These are phyloP conservation scores for Pichia sp. DNA, from an alignment of 1,139 yeast species.

Conservation along the genomic window DNA sequence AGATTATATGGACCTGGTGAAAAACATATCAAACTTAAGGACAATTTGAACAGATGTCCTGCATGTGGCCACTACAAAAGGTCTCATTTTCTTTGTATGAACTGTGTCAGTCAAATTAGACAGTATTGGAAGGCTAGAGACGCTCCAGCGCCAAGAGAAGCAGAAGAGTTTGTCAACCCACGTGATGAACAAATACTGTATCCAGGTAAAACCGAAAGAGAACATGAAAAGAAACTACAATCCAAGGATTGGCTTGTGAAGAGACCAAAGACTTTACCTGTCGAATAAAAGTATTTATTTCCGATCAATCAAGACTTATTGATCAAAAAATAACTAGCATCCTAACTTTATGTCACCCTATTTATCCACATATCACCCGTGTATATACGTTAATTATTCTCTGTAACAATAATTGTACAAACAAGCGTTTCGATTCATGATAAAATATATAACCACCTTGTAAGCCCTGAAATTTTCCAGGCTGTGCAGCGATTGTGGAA, in stretches of 20 bases:
- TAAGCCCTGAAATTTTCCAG: constrained; percentile 3
- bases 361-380: too few species aligned
- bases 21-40: constrained; percentile 70
- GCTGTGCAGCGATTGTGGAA: too few species aligned
- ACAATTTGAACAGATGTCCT: constrained; percentile 83
- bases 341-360: too few species aligned
- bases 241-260: constrained; percentile 64
- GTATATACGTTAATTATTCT: too few species aligned
- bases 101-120: constrained; percentile 79
- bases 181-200: constrained; percentile 62
- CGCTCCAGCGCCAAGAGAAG: constrained; percentile 28
- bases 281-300: constrained; percentile 30
- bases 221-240: constrained; percentile 41
- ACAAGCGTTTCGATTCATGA: too few species aligned
- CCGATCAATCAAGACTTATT: too few species aligned
- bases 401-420: too few species aligned
- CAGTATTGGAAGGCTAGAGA: constrained; percentile 59
- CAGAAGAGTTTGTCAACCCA: constrained; percentile 48
- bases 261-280: constrained; percentile 51
- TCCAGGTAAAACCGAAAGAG: constrained; percentile 65
- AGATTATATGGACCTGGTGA: constrained; percentile 77
- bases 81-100: constrained; percentile 87
- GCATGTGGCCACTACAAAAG: constrained; percentile 92
- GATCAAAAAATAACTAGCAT: too few species aligned
- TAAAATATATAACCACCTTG: too few species aligned